Evolutionary conservation across 257 asterid genomes (phyloP).

Genomic region (Penstemon davidsonii): DNA sequence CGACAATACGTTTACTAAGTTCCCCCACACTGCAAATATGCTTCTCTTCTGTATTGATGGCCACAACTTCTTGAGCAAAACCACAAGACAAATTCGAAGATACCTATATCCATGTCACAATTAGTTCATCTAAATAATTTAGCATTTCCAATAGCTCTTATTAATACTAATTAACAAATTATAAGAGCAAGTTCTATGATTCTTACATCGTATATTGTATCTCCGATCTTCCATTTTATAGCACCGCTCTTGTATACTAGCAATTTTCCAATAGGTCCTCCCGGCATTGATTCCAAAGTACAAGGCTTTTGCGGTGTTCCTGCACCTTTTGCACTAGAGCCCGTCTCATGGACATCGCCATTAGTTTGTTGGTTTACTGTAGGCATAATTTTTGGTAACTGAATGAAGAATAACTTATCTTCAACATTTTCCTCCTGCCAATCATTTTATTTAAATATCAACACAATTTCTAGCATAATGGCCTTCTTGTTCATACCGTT

Average conservation of each 20-base stretch:
- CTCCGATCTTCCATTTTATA: conserved; percentile 85
- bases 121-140: background rate
- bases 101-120: conserved; percentile 45
- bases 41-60: conserved; percentile 48
- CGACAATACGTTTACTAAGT: conserved; percentile 50
- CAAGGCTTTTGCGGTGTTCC: conserved; percentile 32
- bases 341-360: conserved; percentile 30
- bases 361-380: conserved; percentile 33
- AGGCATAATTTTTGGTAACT: conserved; percentile 65
- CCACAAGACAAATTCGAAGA: conserved; percentile 57
- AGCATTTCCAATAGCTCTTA: too few species aligned
- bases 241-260: conserved; percentile 73
- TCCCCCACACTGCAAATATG: conserved; percentile 64
- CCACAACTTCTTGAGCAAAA: conserved; percentile 61
- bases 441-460: conserved; percentile 15
- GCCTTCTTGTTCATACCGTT: background rate
- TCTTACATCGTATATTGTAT: conserved; percentile 70
- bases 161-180: background rate
- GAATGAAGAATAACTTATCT: conserved; percentile 56
- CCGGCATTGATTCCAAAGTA: conserved; percentile 46
- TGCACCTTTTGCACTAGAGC: conserved; percentile 27
- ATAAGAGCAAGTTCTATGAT: background rate
- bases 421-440: conserved; percentile 60
- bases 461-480: background rate
- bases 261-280: conserved; percentile 78